Base-by-base conservation (phyloP, 2,329 filamentous ascomycete species). In the Gaeumannomyces sp. region DNA sequence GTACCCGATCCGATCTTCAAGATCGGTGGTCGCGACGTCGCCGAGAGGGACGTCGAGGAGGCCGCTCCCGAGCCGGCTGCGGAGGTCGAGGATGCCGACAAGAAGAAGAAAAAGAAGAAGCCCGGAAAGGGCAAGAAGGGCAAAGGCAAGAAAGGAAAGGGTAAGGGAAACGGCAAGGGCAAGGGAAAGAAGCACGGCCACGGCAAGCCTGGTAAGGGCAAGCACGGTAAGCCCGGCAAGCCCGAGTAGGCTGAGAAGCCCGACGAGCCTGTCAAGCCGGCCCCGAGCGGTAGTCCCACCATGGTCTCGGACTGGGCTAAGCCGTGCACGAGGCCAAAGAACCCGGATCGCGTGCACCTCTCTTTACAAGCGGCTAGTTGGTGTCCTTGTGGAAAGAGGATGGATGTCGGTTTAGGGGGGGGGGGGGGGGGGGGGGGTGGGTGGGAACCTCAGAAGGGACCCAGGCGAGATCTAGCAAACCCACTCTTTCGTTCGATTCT, bases 101-200 rank as follows among this genome's bases (percentile, higher is more conserved):
- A 59, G 25, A 59, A 59, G 57, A 59, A 50, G 57, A 59, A 53
- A 7, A 53, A 59, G 57, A 59, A 59, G 57, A 59, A 59, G 57
- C n/a, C 56, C 25, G 28, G 29, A 29, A 60, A 60, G 59, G 59
- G 59, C 14, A 60, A 60, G 59, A 19, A 27, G 25, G 57, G 57
- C 8, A 59, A 59, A 10, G 27, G 27, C 27, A 29, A 29, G 27
- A 27, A 27, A 4, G 57, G 57, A 13, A 59, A 59, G 57, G 57
- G 57, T 2, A 58, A 58, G 56, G 13, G 33, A 8, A 33, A n/a
- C 16, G 56, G 56, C 22, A 16, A 28, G n/a, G 27, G 27, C n/a
- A 59, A 59, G 57, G 57, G 57, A 5, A 56, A 56, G 10, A 59
- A 59, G 57, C n/a, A 4, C 8, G 57, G 57, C 57, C 6, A 60